These are phyloP conservation scores for Globisporangium mamillatum DNA, from an alignment of 352 stramenopile species.

Conservation along the genomic window DNA sequence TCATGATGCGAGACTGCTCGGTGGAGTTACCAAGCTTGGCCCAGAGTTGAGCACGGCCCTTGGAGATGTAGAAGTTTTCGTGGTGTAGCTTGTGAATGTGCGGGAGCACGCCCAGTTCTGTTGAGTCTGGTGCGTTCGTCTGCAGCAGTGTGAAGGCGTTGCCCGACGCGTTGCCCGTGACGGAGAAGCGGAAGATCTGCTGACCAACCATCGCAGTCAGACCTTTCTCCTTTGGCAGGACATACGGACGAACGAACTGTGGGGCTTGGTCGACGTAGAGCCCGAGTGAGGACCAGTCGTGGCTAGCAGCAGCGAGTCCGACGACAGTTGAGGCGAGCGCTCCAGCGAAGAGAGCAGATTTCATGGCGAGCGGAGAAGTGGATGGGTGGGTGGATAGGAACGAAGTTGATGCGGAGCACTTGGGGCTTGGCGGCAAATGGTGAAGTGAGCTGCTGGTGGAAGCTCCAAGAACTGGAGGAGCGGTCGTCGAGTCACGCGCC, in stretches of 20 bases:
- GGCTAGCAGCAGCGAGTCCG: not conserved
- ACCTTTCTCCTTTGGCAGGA: constrained; percentile 45
- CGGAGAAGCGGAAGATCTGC: constrained; percentile 51
- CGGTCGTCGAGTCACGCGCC: not conserved
- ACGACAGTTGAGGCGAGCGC: constrained; percentile 4
- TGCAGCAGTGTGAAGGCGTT: constrained; percentile 40
- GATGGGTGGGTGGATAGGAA: not conserved
- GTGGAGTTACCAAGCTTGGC: constrained; percentile 29
- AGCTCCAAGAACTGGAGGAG: not conserved
- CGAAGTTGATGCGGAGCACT: not conserved
- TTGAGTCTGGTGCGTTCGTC: constrained; percentile 45
- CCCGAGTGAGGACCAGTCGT: constrained; percentile 18
- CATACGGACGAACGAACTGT: constrained; percentile 39
- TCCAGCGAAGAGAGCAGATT: constrained; percentile 5
- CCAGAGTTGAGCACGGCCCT: constrained; percentile 51
- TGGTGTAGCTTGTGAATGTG: constrained; percentile 59
- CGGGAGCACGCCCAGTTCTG: constrained; percentile 42
- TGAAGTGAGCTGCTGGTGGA: not conserved
- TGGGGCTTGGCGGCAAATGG: not conserved
- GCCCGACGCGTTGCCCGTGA: constrained; percentile 45
- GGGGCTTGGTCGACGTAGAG: constrained; percentile 41
- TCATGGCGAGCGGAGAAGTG: not conserved
- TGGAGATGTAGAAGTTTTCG: constrained; percentile 61
- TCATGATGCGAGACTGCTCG: constrained; percentile 47
- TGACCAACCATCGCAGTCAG: constrained; percentile 34